Evolutionary conservation across 805 yeast species (phyloP).

Genomic region (Blastobotrys muscicola): DNA sequence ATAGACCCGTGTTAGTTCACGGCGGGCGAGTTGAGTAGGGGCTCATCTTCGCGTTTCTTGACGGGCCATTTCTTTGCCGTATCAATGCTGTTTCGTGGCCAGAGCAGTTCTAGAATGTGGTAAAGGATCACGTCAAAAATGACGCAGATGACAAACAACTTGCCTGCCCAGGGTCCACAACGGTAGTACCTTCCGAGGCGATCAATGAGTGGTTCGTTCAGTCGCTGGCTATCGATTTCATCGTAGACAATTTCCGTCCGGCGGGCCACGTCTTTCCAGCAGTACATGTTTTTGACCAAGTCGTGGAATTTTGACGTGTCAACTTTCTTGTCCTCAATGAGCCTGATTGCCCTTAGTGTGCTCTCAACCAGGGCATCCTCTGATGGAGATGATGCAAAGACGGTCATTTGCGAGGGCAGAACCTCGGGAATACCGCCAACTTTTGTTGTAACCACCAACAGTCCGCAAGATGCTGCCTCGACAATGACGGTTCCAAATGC

Average conservation of each 20-base stretch:
- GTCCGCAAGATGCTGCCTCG: slow-evolving; percentile 95
- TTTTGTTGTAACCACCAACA: slow-evolving; percentile 84
- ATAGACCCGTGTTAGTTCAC: too few species aligned
- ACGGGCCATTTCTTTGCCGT: slow-evolving; percentile 66
- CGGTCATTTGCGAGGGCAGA: slow-evolving; percentile 85
- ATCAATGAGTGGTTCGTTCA: slow-evolving; percentile 45
- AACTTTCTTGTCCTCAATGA: slow-evolving; percentile 46
- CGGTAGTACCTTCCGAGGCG: slow-evolving; percentile 56
- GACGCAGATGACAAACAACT: slow-evolving; percentile 67
- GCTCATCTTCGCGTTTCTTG: background rate
- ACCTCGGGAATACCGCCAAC: slow-evolving; percentile 99
- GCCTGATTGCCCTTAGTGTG: slow-evolving; percentile 57
- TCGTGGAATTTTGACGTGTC: slow-evolving; percentile 72
- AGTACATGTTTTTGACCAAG: slow-evolving; percentile 72
- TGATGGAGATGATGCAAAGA: slow-evolving; percentile 70
- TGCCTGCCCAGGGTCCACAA: slow-evolving; percentile 72
- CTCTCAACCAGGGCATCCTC: slow-evolving; percentile 73
- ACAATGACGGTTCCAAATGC: slow-evolving; percentile 97
- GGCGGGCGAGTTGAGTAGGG: too few species aligned
- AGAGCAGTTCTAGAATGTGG: slow-evolving; percentile 54
- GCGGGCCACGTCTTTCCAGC: slow-evolving; percentile 82
- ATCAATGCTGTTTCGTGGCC: slow-evolving; percentile 66
- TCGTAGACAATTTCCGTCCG: slow-evolving; percentile 80
- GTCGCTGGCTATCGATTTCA: slow-evolving; percentile 30
- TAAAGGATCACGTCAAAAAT: slow-evolving; percentile 68